Conservation (phyloP, 768 basidiomycete species). For the Leccinum longicurvipes region DNA sequence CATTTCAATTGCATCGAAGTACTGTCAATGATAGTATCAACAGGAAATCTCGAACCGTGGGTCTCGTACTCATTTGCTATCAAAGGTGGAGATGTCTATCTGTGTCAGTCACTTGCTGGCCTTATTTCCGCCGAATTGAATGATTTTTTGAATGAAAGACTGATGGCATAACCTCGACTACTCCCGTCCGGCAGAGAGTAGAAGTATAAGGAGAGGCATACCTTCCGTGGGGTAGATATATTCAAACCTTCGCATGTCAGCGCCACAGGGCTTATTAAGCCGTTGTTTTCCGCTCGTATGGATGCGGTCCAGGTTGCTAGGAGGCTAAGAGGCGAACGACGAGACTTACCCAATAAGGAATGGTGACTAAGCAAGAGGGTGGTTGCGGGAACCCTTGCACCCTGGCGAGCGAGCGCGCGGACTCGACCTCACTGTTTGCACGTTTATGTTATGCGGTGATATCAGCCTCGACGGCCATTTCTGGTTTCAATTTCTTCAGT, state of each 20-base stretch:
- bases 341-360: constrained; percentile 10
- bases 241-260: constrained; percentile 13
- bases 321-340: constrained; percentile 6
- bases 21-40: not conserved
- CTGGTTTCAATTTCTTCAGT: constrained; percentile 21
- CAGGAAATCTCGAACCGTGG: constrained; percentile 6
- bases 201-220: constrained; percentile 31
- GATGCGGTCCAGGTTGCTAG: constrained; percentile 16
- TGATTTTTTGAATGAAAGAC: constrained; percentile 11
- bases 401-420: constrained; percentile 3
- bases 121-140: constrained; percentile 28
- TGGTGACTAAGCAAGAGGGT: not conserved
- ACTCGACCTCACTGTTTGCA: constrained; percentile 22
- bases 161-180: constrained; percentile 41
- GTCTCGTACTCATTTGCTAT: not conserved
- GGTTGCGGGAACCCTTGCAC: constrained; percentile 19
- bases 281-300: constrained; percentile 33
- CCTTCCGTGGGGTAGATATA: not conserved
- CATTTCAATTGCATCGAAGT: not conserved
- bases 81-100: constrained; percentile 31
- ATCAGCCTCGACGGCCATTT: constrained; percentile 25
- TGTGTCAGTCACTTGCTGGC: constrained; percentile 38
- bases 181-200: constrained; percentile 39
- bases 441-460: constrained; percentile 35
- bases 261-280: constrained; percentile 27